These are phyloP conservation scores for Penicillium sp. DNA, from an alignment of 2,329 filamentous ascomycete genomes.

Conservation along the genomic window DNA sequence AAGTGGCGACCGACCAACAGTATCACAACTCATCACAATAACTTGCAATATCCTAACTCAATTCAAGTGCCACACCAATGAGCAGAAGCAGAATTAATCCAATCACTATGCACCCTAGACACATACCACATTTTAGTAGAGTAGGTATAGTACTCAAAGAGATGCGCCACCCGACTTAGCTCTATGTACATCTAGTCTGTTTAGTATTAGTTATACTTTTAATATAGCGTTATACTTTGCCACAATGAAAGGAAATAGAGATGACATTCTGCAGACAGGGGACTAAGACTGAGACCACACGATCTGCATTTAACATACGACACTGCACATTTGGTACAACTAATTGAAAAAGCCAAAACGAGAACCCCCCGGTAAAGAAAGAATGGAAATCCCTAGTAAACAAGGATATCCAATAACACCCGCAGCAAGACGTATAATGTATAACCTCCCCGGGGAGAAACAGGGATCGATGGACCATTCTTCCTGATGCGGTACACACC, in stretches of 20 bases:
- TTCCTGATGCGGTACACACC: neutral
- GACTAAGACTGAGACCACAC: neutral
- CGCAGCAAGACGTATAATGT: neutral
- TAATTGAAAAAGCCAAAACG: neutral
- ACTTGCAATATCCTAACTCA: neutral
- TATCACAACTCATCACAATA: neutral
- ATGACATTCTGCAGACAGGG: neutral
- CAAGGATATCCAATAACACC: neutral
- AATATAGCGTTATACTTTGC: neutral
- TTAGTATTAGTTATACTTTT: neutral
- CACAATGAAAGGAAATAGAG: neutral
- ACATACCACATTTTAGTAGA: neutral
- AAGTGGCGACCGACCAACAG: neutral
- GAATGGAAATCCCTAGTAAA: neutral
- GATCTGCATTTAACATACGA: neutral
- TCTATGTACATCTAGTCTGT: neutral
- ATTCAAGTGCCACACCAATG: neutral
- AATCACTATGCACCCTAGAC: neutral
- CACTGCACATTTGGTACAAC: neutral
- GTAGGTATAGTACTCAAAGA: neutral
- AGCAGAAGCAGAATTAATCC: neutral
- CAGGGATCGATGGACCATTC: neutral
- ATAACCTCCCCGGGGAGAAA: neutral
- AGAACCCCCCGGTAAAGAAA: neutral
- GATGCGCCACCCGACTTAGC: neutral